A percentile compares a stretch with the other conserved stretches of the same genome.
Evolutionary conservation across 768 basidiomycete species (phyloP).

Genomic region (Amanita brunnescens): DNA sequence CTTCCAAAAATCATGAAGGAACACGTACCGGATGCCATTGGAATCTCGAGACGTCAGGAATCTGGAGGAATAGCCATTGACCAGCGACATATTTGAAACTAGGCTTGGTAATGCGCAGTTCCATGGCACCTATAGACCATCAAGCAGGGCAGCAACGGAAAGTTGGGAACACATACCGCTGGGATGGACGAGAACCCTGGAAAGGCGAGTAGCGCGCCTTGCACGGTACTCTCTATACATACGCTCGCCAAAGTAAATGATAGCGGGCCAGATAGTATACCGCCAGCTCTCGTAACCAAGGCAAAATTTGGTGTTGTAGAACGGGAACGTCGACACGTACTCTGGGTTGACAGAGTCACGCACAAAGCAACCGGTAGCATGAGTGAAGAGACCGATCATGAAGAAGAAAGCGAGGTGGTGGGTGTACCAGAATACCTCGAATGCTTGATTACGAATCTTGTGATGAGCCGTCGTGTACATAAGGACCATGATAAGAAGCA

Average conservation of each 20-base stretch:
- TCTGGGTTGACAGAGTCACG: slow-evolving; percentile 76
- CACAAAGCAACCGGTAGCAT: slow-evolving; percentile 93
- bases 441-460: slow-evolving; percentile 82
- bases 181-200: slow-evolving; percentile 84
- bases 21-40: slow-evolving; percentile 97
- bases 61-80: slow-evolving; percentile 87
- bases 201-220: slow-evolving; percentile 66
- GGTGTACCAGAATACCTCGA: slow-evolving; percentile 97
- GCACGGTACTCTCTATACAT: slow-evolving; percentile 78
- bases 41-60: slow-evolving; percentile 73
- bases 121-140: slow-evolving; percentile 65
- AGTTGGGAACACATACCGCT: slow-evolving; percentile 45
- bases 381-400: slow-evolving; percentile 83
- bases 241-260: slow-evolving; percentile 85
- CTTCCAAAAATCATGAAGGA: background rate
- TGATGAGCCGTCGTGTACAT: slow-evolving; percentile 90
- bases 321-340: slow-evolving; percentile 65
- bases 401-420: slow-evolving; percentile 94
- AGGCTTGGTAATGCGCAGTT: slow-evolving; percentile 85
- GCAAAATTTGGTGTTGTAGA: slow-evolving; percentile 82
- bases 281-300: slow-evolving; percentile 89
- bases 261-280: slow-evolving; percentile 86
- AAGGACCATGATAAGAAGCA: slow-evolving; percentile 88
- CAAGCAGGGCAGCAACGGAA: slow-evolving; percentile 3
- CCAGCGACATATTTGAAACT: slow-evolving; percentile 88